These are phyloP conservation scores for Phytophthora tubulina DNA, from an alignment of 352 stramenopile genomes.

Conservation along the genomic window DNA sequence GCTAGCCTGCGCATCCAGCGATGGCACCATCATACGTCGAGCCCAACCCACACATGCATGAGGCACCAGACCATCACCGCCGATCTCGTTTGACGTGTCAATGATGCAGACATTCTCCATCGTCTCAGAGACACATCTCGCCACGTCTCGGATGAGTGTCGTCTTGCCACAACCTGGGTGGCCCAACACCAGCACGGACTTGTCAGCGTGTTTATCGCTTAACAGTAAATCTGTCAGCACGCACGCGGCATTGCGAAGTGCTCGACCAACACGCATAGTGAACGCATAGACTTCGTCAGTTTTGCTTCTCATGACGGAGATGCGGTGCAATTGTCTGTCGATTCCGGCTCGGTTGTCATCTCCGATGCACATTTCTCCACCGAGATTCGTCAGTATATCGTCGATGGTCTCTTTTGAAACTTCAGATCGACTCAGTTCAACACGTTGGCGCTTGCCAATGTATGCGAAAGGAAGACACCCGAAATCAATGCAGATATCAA, in stretches of 20 bases:
- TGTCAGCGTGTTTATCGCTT: slow-evolving; percentile 47
- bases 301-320: slow-evolving; percentile 79
- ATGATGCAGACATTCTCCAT: slow-evolving; percentile 87
- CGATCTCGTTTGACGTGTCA: slow-evolving; percentile 94
- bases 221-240: slow-evolving; percentile 79
- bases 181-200: slow-evolving; percentile 74
- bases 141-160: slow-evolving; percentile 86
- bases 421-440: slow-evolving; percentile 34
- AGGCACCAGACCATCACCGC: slow-evolving; percentile 82
- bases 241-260: slow-evolving; percentile 64
- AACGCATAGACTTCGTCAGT: slow-evolving; percentile 65
- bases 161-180: slow-evolving; percentile 83
- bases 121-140: slow-evolving; percentile 63
- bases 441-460: slow-evolving; percentile 35
- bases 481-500: slow-evolving; percentile 57
- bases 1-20: slow-evolving; percentile 66
- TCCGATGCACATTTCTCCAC: slow-evolving; percentile 63
- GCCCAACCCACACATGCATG: slow-evolving; percentile 79
- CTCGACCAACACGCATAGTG: slow-evolving; percentile 80
- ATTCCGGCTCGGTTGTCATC: slow-evolving; percentile 83
- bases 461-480: slow-evolving; percentile 46
- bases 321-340: slow-evolving; percentile 78
- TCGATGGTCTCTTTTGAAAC: slow-evolving; percentile 62
- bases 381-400: slow-evolving; percentile 55
- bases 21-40: slow-evolving; percentile 85